Base-by-base conservation (phyloP, 352 stramenopile genomes). In the Globisporangium nodosum region DNA sequence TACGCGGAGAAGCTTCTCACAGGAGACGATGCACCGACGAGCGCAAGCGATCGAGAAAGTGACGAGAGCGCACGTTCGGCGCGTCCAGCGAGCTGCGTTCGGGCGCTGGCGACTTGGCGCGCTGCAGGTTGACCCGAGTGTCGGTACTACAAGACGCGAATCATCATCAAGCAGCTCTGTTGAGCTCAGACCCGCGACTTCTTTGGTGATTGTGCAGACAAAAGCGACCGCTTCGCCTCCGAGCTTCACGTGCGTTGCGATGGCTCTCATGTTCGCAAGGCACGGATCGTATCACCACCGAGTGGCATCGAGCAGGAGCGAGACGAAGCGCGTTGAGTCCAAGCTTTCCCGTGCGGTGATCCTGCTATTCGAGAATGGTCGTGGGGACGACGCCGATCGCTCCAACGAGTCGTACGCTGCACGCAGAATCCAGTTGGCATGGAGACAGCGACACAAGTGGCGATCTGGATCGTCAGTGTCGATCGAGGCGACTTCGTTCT, bases 171-270 rank as follows among this genome's bases (percentile, higher is more conserved):
- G 9, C 8, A 3, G 12, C n/a, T 21, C 16, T 12, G 20, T 5
- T 12, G n/a, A 24, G n/a, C 43, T 49, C 18, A 6, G 3, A 3
- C 11, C n/a, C 1, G n/a, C n/a, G 21, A 12, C 18, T 18, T 11
- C 43, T 3, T 8, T 18, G 43, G 43, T 12, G 43, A 31, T 30
- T 49, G 20, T 33, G 11, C 37, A 18, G 50, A 12, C 31, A 12
- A 27, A 39, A 3, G 5, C 49, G 27, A 16, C 50, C 18, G 31
- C 35, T 5, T 12, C n/a, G 12, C 24, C 27, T 13, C 43, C 64
- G 0, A 85, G 65, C 54, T 85, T 85, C 49, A 62, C 70, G 5
- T 78, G 68, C 30, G 65, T 65, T 5, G 71, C 74, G 15, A 78
- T 81, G 70, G 55, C 72, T 43, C 49, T 84, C 27, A 65, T 76